A percentile compares a stretch with the other conserved stretches of the same genome.
Evolutionary conservation across 2,329 filamentous ascomycete species (phyloP).

Genomic region (Venturia oleaginea): DNA sequence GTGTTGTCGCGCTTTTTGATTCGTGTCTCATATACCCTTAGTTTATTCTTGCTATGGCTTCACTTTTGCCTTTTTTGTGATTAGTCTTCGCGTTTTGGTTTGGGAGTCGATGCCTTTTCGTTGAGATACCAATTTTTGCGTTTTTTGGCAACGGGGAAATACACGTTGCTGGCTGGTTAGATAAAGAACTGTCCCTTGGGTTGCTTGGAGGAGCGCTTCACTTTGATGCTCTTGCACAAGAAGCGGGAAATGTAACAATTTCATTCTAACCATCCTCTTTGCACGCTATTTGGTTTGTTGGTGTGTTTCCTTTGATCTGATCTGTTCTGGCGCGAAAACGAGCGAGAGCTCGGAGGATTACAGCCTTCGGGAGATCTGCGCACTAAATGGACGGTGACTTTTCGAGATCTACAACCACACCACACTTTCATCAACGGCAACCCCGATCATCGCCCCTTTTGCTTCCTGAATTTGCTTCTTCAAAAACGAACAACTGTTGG

Average conservation of each 20-base stretch:
- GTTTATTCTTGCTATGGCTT: background rate
- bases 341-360: background rate
- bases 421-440: too few species aligned
- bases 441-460: too few species aligned
- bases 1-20: background rate
- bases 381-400: too few species aligned
- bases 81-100: background rate
- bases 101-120: background rate
- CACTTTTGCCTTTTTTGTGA: background rate
- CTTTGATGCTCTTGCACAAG: background rate
- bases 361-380: too few species aligned
- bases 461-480: too few species aligned
- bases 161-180: background rate
- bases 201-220: background rate
- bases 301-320: background rate
- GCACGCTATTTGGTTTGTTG: background rate
- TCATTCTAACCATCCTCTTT: background rate
- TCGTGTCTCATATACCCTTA: background rate
- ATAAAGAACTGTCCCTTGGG: background rate
- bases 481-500: too few species aligned
- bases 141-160: background rate
- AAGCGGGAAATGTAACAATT: background rate
- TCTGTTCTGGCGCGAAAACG: background rate
- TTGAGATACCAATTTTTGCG: slow-evolving; percentile 1
- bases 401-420: too few species aligned